Conservation (phyloP, 2,329 filamentous ascomycete species). For the Colletotrichum salicis region DNA sequence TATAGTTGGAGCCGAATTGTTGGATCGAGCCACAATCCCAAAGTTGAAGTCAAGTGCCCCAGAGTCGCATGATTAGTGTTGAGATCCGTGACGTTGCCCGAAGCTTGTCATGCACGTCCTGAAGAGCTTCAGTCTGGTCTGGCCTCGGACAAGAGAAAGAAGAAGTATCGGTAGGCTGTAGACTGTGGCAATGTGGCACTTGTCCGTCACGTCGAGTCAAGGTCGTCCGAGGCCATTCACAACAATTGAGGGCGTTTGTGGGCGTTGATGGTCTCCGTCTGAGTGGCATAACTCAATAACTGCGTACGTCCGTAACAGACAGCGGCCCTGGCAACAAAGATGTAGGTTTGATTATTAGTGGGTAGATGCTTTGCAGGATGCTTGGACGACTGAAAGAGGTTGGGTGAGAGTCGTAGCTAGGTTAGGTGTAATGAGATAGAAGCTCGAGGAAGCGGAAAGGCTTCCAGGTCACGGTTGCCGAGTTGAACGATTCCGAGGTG, state of each 20-base stretch:
- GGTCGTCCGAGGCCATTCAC: not conserved
- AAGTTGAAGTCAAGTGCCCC: not conserved
- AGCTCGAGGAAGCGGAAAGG: no score
- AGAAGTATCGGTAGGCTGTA: not conserved
- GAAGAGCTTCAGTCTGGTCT: not conserved
- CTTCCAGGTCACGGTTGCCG: no score
- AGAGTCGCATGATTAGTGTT: constrained; percentile 5
- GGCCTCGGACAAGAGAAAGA: not conserved
- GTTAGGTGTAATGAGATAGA: no score
- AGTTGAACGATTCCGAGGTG: no score
- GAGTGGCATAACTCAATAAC: not conserved
- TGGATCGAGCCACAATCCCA: not conserved
- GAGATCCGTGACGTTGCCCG: not conserved
- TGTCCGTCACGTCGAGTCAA: not conserved
- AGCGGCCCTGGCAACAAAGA: not conserved
- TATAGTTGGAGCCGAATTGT: not conserved
- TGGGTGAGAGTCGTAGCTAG: no score
- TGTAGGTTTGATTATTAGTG: not conserved
- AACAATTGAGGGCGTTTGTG: not conserved
- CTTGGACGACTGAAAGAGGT: no score
- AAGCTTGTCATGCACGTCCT: constrained; percentile 1
- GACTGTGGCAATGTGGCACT: not conserved
- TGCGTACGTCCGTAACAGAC: constrained; percentile 21
- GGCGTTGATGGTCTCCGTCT: not conserved
- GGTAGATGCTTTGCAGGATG: not conserved